phyloP scores from a whole-genome alignment of 192 early-diverging fungal species.

The Dissophora globulifera region DNA sequence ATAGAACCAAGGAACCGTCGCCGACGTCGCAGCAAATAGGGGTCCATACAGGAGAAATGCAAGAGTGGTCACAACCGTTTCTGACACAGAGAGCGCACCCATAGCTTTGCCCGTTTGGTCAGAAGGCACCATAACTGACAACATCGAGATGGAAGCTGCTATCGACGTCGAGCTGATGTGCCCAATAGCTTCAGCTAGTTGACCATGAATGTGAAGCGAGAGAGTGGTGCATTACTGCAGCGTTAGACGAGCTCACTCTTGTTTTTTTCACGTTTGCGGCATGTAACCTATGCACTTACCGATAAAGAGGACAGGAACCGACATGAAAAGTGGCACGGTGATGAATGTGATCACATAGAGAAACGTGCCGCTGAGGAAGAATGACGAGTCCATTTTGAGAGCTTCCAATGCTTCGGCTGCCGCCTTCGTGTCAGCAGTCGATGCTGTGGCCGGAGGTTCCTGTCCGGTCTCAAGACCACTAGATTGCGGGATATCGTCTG shows the following conservation, averaged over 20 bases:
- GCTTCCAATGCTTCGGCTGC: neutral
- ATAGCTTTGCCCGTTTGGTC: neutral
- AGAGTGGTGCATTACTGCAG: no score
- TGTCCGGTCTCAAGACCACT: no score
- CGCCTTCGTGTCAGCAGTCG: no score
- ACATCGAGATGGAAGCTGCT: neutral
- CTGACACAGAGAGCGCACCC: slow-evolving; percentile 7
- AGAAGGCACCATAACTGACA: slow-evolving; percentile 5
- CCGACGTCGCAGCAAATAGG: slow-evolving; percentile 2
- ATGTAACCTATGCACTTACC: neutral
- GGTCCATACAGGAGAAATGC: neutral
- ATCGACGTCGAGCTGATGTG: neutral
- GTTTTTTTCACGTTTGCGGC: no score
- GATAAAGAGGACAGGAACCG: neutral
- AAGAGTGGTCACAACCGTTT: neutral
- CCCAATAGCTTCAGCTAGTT: neutral
- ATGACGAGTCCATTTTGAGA: slow-evolving; percentile 4
- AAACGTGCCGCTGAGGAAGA: neutral
- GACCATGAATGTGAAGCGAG: no score
- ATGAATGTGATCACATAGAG: neutral
- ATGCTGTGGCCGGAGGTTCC: no score
- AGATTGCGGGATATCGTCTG: neutral
- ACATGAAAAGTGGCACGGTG: neutral
- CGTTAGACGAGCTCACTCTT: no score
- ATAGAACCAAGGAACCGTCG: slow-evolving; percentile 1